Percentiles rank a stretch among this genome's conserved stretches.
Conservation (phyloP, 139 green algal genomes). For the Gonium pectorale region DNA sequence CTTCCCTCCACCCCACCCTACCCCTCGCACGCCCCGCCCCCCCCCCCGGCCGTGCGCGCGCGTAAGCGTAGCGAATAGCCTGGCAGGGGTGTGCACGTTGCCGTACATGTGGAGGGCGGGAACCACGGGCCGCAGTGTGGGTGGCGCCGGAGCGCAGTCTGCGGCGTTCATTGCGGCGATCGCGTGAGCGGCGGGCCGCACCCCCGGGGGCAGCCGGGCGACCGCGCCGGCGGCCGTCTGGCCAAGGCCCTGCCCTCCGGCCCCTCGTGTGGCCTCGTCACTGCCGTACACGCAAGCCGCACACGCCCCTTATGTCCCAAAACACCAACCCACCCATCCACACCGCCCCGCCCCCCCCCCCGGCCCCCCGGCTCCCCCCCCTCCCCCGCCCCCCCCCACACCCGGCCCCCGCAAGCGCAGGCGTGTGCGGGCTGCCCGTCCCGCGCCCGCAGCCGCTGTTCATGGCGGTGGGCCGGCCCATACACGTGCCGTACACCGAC, state of each 20-base stretch:
- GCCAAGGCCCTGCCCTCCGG: too few species aligned
- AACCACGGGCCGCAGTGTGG: too few species aligned
- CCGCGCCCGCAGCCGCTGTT: conserved; percentile 29
- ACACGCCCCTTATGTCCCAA: neutral
- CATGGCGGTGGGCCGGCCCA: conserved; percentile 31
- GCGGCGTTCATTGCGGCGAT: too few species aligned
- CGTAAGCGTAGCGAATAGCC: neutral
- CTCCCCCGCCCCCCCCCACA: neutral
- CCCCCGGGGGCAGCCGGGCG: too few species aligned
- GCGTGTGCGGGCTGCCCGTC: conserved; percentile 36
- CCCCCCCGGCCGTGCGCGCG: too few species aligned
- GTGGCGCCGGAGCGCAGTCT: too few species aligned
- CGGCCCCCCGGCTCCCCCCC: neutral
- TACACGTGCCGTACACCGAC: conserved; percentile 18
- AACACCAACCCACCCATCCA: neutral
- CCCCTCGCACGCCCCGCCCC: too few species aligned
- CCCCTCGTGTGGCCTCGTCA: too few species aligned
- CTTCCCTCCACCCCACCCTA: too few species aligned
- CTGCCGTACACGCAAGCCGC: too few species aligned
- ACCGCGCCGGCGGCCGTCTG: too few species aligned
- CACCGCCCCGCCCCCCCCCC: neutral
- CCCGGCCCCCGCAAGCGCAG: neutral
- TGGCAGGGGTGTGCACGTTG: neutral
- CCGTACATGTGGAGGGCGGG: neutral
- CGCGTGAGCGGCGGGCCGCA: too few species aligned